Evolutionary conservation across 768 basidiomycete genomes (phyloP), one percentile per base, ranked within the genome.

Genomic region (Amanita fuliginea): DNA sequence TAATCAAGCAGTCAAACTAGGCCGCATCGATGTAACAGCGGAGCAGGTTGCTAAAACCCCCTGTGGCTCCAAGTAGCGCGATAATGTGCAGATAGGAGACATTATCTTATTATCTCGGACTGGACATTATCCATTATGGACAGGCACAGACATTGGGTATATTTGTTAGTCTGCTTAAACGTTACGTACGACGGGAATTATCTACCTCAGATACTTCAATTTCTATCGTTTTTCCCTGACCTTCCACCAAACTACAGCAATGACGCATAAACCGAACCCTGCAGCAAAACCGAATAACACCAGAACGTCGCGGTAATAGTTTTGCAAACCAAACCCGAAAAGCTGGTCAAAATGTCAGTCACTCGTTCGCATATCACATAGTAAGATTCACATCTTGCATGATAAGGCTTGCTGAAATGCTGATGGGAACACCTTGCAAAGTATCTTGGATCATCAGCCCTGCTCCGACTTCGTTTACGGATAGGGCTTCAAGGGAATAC

Each of bases 401-500:
- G 59, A 97, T 94, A 54, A 94, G 61, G 43, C 69, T 69, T 0
- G 93, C 94, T 2, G 84, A 86, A 44, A 95, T 73, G 43, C 79
- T 64, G 34, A 97, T 76, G 1, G 86, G 86, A 10, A 95, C 92
- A 36, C 92, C 92, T 54, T 80, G 73, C 19, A 94, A 63, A 4
- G 70, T 72, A 65, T 93, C 91, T 51, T 77, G 52, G 26, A 96
- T 96, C 78, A 82, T 77, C 30, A 96, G 68, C 2, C 93, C 94
- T 3, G 87, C 84, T 34, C 80, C 80, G 13, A 98, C 90, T 62
- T 97, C 94, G 59, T 98, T 98, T 33, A 96, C 86, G 10, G 83
- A 73, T 13, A 96, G 70, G 4, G 94, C 94, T 60, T 91, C 88
- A n/a, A 89, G 70, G 21, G 74, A 71, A 61, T 80, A 90, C 63